Evolutionary conservation across 2,329 filamentous ascomycete genomes (phyloP), one percentile per base, ranked within the genome.

Genomic region (Helotiales sp.): DNA sequence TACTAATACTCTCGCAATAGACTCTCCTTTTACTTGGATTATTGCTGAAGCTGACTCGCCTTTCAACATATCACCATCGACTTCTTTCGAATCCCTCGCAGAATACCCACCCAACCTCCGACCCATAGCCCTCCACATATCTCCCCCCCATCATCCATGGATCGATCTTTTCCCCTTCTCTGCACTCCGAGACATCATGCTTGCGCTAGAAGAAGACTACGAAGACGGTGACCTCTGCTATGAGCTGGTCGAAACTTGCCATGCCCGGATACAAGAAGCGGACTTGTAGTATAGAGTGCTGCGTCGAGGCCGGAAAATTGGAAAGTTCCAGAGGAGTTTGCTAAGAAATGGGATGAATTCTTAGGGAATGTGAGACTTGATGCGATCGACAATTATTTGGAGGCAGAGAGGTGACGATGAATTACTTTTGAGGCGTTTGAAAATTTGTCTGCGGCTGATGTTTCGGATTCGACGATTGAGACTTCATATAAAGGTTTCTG

Each of bases 241-340:
- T 34, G 73, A 75, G 34, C 55, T 75, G 22, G 65, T 66, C 47
- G 74, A 66, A 40, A 32, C 64, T 10, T 63, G 64, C 17, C 34
- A 72, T 3, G 64, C 61, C 57, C 62, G 8, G 55, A 34, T 24
- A 59, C 72, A 26, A 69, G 65, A 59, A 70, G 76, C 20, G 78
- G 76, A 1, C 22, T 69, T 17, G 67, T 71, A 20, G 62, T 69
- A 15, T 83, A 81, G 81, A 77, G 78, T 6, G 70, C 77, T 54
- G 74, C 78, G 1, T 79, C 77, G 73, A 75, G 76, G 59, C 66
- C 73, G 3, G 34, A 58, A 7, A 77, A 74, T 22, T 82, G 80
- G 80, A 79, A 82, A 68, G 74, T 80, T 13, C 79, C 76, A 1
- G 77, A 77, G 59, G 74, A 67, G 0, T 81, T 81, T 70, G 69